Evolutionary conservation across 768 basidiomycete species (phyloP).

Genomic region (Daedaleopsis nitida): DNA sequence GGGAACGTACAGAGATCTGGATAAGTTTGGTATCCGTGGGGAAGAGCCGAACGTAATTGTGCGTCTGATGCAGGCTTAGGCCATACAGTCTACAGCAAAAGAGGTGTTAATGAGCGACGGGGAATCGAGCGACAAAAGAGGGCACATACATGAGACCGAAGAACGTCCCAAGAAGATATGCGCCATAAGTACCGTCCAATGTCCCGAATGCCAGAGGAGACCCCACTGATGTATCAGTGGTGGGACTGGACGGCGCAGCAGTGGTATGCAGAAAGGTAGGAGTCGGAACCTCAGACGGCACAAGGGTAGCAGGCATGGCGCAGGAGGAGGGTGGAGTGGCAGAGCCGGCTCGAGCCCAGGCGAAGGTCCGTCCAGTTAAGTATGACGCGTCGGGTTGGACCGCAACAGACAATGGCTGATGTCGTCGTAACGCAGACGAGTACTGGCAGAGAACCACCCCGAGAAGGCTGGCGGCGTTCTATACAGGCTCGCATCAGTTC

Average conservation of each 20-base stretch:
- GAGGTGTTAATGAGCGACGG: background rate
- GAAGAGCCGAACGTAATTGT: background rate
- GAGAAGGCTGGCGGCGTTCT: too few relatives aligned
- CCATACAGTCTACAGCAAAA: background rate
- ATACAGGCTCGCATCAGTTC: too few relatives aligned
- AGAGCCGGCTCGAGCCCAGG: too few relatives aligned
- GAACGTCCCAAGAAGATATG: background rate
- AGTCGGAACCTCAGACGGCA: background rate
- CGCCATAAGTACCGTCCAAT: background rate
- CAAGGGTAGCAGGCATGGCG: background rate
- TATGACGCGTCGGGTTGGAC: too few relatives aligned
- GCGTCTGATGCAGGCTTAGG: background rate
- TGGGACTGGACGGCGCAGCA: background rate
- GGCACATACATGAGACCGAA: background rate
- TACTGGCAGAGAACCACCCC: too few relatives aligned
- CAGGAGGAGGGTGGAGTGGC: too few relatives aligned
- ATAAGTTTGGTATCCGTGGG: background rate
- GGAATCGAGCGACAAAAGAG: background rate
- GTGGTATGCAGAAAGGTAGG: background rate
- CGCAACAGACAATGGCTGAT: too few relatives aligned
- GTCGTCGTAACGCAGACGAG: too few relatives aligned
- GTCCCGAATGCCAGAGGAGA: background rate
- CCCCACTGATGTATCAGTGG: background rate
- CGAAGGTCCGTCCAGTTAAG: too few relatives aligned
- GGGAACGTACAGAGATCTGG: background rate